phyloP scores from a whole-genome alignment of 1,284 basidiomycete species.

The Trametes versicolor region DNA sequence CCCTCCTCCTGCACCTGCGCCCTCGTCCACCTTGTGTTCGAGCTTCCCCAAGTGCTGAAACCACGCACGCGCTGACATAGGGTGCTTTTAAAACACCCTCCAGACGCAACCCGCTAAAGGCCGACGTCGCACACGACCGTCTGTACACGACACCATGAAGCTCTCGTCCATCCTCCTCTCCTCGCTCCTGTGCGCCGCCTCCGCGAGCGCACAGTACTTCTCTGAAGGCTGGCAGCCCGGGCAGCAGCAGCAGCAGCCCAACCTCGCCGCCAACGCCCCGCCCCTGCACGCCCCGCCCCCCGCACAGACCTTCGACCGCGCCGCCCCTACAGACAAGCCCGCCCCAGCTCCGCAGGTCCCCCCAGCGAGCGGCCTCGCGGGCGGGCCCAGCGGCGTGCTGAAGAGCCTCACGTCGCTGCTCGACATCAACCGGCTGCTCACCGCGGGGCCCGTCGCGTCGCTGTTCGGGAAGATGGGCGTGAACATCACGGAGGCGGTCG shows the following conservation, averaged over 20 bases:
- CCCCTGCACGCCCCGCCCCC: slow-evolving; percentile 18
- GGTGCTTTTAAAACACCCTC: background rate
- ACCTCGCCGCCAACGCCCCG: background rate
- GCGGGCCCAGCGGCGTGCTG: slow-evolving; percentile 24
- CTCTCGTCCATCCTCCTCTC: slow-evolving; percentile 47
- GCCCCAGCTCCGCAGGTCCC: slow-evolving; percentile 16
- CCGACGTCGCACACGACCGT: no score
- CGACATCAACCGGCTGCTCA: slow-evolving; percentile 58
- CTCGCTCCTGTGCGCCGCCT: slow-evolving; percentile 47
- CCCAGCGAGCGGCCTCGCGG: background rate
- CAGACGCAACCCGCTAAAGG: background rate
- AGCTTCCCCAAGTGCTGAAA: background rate
- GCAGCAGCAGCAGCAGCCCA: slow-evolving; percentile 49
- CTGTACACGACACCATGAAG: slow-evolving; percentile 56
- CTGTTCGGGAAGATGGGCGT: slow-evolving; percentile 68
- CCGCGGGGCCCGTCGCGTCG: slow-evolving; percentile 58
- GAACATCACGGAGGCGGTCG: slow-evolving; percentile 70
- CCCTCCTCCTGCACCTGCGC: no score
- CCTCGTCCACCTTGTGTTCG: background rate
- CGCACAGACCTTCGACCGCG: slow-evolving; percentile 37
- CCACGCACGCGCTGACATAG: background rate
- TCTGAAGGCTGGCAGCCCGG: slow-evolving; percentile 83
- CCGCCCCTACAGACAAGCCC: slow-evolving; percentile 13
- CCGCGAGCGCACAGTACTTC: slow-evolving; percentile 72
- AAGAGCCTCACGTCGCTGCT: slow-evolving; percentile 40